A percentile compares a stretch with the other conserved stretches of the same genome.
Conservation (phyloP, 352 stramenopile genomes). For the Pythium diclinum region DNA sequence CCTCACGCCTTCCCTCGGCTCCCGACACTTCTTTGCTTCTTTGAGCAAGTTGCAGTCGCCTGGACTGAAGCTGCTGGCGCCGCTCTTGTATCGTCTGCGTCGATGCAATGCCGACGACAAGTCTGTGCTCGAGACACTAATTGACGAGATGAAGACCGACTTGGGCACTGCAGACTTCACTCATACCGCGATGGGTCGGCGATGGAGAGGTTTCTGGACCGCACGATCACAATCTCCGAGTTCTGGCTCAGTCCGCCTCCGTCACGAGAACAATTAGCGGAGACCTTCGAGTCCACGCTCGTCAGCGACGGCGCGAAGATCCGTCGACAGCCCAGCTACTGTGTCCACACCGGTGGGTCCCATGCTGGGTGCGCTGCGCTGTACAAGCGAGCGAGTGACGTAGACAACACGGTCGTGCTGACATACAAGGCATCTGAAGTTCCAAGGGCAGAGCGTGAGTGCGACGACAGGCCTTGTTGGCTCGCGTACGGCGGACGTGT, state of each 20-base stretch:
- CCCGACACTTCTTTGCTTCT: not conserved
- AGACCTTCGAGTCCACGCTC: conserved; percentile 5
- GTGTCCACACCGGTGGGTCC: conserved; percentile 3
- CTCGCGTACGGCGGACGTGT: conserved; percentile 1
- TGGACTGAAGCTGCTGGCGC: conserved; percentile 5
- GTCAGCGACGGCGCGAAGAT: conserved; percentile 5
- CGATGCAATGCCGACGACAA: conserved; percentile 3
- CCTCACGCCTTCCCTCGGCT: conserved; percentile 9
- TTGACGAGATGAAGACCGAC: not conserved
- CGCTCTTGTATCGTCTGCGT: conserved; percentile 15
- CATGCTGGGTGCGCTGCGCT: not conserved
- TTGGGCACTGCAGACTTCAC: too few species aligned
- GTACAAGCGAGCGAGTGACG: conserved; percentile 8
- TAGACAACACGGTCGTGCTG: not conserved
- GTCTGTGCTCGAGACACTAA: not conserved
- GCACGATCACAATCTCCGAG: conserved; percentile 11
- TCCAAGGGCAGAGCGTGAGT: not conserved
- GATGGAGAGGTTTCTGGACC: conserved; percentile 7
- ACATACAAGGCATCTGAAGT: not conserved
- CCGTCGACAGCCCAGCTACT: conserved; percentile 6
- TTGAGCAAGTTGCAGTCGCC: too few species aligned
- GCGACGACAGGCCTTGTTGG: not conserved
- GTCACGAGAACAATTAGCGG: not conserved
- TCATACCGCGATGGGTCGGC: too few species aligned
- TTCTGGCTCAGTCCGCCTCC: conserved; percentile 7